Conservation (phyloP, 805 yeast species). For the Limtongia smithiae region DNA sequence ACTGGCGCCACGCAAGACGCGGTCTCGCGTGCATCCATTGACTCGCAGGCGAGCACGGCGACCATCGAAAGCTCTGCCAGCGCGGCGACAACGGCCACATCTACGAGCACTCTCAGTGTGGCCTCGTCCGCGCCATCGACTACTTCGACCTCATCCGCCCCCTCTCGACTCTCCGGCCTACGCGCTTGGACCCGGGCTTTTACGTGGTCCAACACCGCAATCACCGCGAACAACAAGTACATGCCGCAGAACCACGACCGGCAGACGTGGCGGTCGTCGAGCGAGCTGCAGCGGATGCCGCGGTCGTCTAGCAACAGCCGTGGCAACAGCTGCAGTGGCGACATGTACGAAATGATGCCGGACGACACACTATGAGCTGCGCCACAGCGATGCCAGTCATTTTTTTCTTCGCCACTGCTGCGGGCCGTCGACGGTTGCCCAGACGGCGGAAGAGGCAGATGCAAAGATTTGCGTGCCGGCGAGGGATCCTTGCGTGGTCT, state of each 20-base stretch:
- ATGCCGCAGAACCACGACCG: not conserved
- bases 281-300: not conserved
- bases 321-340: not conserved
- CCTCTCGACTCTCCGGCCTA: too few relatives aligned
- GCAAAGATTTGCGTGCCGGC: too few relatives aligned
- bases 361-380: too few relatives aligned
- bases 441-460: too few relatives aligned
- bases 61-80: not conserved
- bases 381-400: too few relatives aligned
- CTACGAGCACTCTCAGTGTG: not conserved
- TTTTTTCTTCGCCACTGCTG: too few relatives aligned
- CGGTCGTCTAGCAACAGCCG: not conserved
- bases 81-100: not conserved
- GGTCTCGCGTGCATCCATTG: not conserved
- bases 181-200: not conserved
- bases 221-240: too few relatives aligned
- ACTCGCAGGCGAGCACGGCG: not conserved
- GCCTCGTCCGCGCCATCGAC: not conserved
- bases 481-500: too few relatives aligned
- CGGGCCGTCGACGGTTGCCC: too few relatives aligned
- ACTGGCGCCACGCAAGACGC: not conserved
- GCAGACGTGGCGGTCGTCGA: not conserved
- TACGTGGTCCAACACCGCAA: not conserved
- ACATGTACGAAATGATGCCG: slow-evolving; percentile 2
- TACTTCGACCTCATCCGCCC: not conserved